phyloP scores from a whole-genome alignment of 306 rosid species.

The Fragaria ananassa region DNA sequence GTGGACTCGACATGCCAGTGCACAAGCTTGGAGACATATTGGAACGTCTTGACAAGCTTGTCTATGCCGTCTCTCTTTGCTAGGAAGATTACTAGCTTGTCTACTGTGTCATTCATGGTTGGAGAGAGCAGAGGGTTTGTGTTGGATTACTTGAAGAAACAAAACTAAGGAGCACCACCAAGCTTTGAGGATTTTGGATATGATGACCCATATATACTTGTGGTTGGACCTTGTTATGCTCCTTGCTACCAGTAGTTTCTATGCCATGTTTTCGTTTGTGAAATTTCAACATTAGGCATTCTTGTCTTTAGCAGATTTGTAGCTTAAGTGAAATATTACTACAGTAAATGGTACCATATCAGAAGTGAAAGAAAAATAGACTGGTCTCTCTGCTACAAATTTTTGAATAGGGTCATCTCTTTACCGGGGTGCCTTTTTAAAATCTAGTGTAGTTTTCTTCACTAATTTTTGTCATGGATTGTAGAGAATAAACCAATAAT shows the following conservation, averaged over 20 bases:
- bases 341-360: neutral
- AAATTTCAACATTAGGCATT: neutral
- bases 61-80: constrained; percentile 97
- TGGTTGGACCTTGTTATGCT: constrained; percentile 39
- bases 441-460: no score
- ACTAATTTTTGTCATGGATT: no score
- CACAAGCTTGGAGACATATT: constrained; percentile 80
- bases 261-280: neutral
- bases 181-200: constrained; percentile 47
- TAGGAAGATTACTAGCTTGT: constrained; percentile 81
- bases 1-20: constrained; percentile 65
- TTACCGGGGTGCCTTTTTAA: no score
- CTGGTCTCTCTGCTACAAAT: neutral
- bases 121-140: neutral
- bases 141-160: neutral
- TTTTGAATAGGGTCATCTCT: no score
- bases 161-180: constrained; percentile 51
- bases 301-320: neutral
- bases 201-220: constrained; percentile 26
- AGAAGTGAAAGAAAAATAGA: neutral
- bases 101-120: constrained; percentile 71
- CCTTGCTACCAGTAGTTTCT: constrained; percentile 28
- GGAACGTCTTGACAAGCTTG: constrained; percentile 96
- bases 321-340: neutral
- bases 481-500: no score